These are phyloP conservation scores for Hibiscus tridactylites DNA, from an alignment of 345 rosid genomes.

Conservation along the genomic window DNA sequence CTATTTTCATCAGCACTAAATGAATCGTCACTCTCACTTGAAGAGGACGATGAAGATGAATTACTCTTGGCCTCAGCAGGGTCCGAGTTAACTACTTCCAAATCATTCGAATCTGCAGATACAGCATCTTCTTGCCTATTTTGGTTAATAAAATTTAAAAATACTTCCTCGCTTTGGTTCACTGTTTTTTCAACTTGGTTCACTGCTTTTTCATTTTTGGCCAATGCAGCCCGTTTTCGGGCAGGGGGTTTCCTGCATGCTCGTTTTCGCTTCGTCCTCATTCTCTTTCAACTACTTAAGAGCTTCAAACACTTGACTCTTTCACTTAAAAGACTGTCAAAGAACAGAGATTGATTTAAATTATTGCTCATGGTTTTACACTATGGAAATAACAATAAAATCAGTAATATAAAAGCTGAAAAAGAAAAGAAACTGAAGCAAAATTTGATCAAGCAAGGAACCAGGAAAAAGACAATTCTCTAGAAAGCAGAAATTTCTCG, in stretches of 20 bases:
- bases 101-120: not conserved
- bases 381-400: not conserved
- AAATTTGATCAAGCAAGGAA: not conserved
- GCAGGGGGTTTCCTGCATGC: conserved; percentile 4
- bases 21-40: conserved; percentile 12
- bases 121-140: conserved; percentile 6
- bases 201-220: conserved; percentile 8
- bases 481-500: not conserved
- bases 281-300: conserved; percentile 3
- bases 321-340: not conserved
- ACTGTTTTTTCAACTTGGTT: not conserved
- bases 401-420: not conserved
- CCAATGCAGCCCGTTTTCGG: not conserved
- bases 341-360: not conserved
- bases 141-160: conserved; percentile 16
- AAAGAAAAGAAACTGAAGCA: not conserved
- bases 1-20: conserved; percentile 2
- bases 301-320: not conserved
- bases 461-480: not conserved
- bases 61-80: not conserved
- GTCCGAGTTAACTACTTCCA: conserved; percentile 1
- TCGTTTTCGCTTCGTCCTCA: conserved; percentile 19
- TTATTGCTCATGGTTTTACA: not conserved
- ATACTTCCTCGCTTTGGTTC: conserved; percentile 10
- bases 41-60: conserved; percentile 8